Evolutionary conservation across 1,284 basidiomycete genomes (phyloP), one percentile per base, ranked within the genome.

Genomic region (Trichosporon sp.): DNA sequence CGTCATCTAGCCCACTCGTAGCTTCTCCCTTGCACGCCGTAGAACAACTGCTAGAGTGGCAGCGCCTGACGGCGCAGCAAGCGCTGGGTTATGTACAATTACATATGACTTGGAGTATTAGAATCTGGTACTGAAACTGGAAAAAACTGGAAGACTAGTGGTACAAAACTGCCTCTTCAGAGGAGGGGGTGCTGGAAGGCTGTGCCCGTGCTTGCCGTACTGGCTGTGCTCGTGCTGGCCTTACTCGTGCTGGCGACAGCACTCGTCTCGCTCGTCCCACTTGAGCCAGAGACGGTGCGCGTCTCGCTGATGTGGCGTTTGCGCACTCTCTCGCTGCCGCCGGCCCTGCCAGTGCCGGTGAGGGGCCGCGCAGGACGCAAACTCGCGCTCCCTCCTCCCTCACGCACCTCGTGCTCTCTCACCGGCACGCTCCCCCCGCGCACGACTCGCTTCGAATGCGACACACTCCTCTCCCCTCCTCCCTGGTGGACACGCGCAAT

Each of bases 81-180:
- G 26, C 26, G 26, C 26, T 38, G 37, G 38, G 38, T n/a, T n/a
- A 59, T 59, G 54, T 59, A 59, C 54, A 59, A 31, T 59, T 59
- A 32, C 54, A 59, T 59, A 32, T 59, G 54, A 59, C 54, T 59
- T 59, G 26, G 26, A 26, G 26, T 26, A 26, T 26, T 26, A 26
- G 26, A 26, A 26, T 26, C 26, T 26, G 26, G 26, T 26, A 26
- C 26, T 26, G 26, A 26, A 26, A 26, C 26, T 26, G 26, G 26
- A 26, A 26, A 26, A n/a, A 3, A 56, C 54, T 56, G n/a, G 21
- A 8, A 4, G 54, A 26, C 26, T 26, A 56, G 16, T 56, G 54
- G 19, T 56, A 56, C 54, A 56, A 31, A 43, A 26, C 10, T 38
- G 10, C 37, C 10, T 10, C 37, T 26, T 26, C 26, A 26, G 26